These are phyloP conservation scores for Rhynchosporium secalis DNA, from an alignment of 2,329 filamentous ascomycete species.

Conservation along the genomic window DNA sequence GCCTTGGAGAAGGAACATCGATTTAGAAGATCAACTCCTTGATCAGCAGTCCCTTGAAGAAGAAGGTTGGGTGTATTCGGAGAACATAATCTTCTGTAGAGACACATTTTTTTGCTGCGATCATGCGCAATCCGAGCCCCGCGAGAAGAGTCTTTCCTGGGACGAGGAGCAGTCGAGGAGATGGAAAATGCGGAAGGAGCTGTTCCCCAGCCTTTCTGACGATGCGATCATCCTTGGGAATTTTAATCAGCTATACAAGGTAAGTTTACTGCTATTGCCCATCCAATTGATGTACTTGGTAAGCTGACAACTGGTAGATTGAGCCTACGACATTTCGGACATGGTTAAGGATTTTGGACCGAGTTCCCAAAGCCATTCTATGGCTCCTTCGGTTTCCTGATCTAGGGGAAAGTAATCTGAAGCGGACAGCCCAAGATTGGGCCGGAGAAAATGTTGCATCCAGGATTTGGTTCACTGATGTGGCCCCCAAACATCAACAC, in stretches of 20 bases:
- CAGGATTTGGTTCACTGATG: constrained; percentile 92
- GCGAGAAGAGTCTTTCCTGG: constrained; percentile 71
- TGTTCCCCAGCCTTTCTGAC: constrained; percentile 82
- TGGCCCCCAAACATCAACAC: constrained; percentile 91
- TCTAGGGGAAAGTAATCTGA: constrained; percentile 82
- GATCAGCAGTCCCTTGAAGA: constrained; percentile 61
- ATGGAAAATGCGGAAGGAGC: constrained; percentile 89
- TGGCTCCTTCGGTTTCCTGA: constrained; percentile 98
- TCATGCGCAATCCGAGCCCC: constrained; percentile 84
- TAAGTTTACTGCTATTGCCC: constrained; percentile 44
- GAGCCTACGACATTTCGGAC: constrained; percentile 95
- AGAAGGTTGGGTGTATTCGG: constrained; percentile 90
- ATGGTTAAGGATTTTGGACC: constrained; percentile 88
- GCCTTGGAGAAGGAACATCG: constrained; percentile 73
- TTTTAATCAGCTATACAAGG: constrained; percentile 99
- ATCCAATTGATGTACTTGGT: neutral
- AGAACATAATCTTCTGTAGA: constrained; percentile 92
- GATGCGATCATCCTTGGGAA: constrained; percentile 91
- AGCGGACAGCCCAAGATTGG: constrained; percentile 78
- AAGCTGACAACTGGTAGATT: constrained; percentile 61
- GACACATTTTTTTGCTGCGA: constrained; percentile 99
- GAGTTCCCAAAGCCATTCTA: constrained; percentile 82
- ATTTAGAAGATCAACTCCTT: constrained; percentile 67
- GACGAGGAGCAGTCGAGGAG: constrained; percentile 76
- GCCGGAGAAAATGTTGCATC: constrained; percentile 80